These are phyloP conservation scores for Tardiomyces digboiensis DNA, from an alignment of 1,139 yeast genomes.

Conservation along the genomic window DNA sequence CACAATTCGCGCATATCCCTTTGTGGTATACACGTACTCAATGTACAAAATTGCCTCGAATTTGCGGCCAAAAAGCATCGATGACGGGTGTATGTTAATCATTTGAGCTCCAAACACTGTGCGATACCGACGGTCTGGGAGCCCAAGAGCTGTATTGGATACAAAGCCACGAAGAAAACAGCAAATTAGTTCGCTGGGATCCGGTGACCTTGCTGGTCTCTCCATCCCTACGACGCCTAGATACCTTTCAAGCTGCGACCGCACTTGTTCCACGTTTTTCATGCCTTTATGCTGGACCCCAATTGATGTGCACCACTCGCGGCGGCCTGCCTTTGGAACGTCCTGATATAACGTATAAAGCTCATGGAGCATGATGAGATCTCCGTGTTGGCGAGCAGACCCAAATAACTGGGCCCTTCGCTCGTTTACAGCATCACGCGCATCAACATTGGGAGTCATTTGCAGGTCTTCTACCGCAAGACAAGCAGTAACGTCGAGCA, in stretches of 20 bases:
- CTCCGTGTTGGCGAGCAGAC: conserved; percentile 67
- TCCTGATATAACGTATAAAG: conserved; percentile 52
- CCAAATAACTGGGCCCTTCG: conserved; percentile 42
- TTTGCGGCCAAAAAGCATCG: conserved; percentile 73
- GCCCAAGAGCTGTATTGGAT: conserved; percentile 83
- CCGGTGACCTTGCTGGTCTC: conserved; percentile 17
- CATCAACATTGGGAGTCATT: conserved; percentile 68
- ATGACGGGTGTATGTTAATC: conserved; percentile 87
- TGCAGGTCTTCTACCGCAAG: conserved; percentile 86
- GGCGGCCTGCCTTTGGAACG: conserved; percentile 42
- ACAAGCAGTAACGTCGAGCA: conserved; percentile 85
- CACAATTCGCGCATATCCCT: conserved; percentile 87
- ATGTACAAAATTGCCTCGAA: conserved; percentile 89
- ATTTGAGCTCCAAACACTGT: conserved; percentile 62
- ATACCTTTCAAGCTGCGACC: conserved; percentile 67
- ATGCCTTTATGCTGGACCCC: conserved; percentile 74
- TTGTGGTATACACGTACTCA: conserved; percentile 87
- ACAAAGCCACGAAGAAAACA: conserved; percentile 71
- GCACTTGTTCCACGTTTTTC: conserved; percentile 63
- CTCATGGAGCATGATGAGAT: conserved; percentile 75
- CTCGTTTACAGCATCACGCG: conserved; percentile 69
- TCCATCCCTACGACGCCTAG: conserved; percentile 30
- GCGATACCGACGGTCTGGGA: conserved; percentile 90
- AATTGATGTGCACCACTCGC: conserved; percentile 76
- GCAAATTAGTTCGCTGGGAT: conserved; percentile 55